Percentiles rank a stretch among this genome's conserved stretches.
These are phyloP conservation scores for Cucumis hystrix DNA, from an alignment of 306 rosid species.

Conservation along the genomic window DNA sequence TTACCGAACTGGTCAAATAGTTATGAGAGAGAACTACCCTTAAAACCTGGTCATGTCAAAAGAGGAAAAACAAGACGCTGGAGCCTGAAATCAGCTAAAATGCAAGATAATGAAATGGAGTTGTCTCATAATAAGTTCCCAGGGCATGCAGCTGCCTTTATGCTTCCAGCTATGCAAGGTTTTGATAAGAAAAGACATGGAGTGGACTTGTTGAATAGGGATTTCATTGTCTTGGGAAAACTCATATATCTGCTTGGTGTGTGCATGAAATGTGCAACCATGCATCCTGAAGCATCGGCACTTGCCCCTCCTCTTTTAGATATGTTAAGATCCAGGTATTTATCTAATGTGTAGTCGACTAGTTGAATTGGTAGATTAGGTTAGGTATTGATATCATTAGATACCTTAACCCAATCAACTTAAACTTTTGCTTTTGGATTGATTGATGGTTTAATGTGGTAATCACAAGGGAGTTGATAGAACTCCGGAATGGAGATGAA, in stretches of 20 bases:
- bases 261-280: constrained; percentile 84
- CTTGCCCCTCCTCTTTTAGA: constrained; percentile 69
- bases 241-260: constrained; percentile 84
- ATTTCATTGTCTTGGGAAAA: constrained; percentile 80
- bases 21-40: constrained; percentile 77
- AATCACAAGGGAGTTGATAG: too few species aligned
- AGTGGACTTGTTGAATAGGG: constrained; percentile 84
- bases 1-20: constrained; percentile 72
- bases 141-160: constrained; percentile 80
- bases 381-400: neutral
- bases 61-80: constrained; percentile 82
- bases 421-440: too few species aligned
- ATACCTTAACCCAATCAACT: neutral
- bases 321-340: constrained; percentile 79
- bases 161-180: constrained; percentile 97
- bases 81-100: constrained; percentile 39
- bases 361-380: neutral
- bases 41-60: constrained; percentile 41
- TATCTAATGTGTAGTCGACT: constrained; percentile 12
- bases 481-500: too few species aligned
- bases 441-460: too few species aligned
- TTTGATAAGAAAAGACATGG: constrained; percentile 89
- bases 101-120: constrained; percentile 40
- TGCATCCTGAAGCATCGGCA: constrained; percentile 89
- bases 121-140: constrained; percentile 85